Base-by-base conservation (phyloP, 2,329 filamentous ascomycete genomes). In the Penicillium brevicompactum region DNA sequence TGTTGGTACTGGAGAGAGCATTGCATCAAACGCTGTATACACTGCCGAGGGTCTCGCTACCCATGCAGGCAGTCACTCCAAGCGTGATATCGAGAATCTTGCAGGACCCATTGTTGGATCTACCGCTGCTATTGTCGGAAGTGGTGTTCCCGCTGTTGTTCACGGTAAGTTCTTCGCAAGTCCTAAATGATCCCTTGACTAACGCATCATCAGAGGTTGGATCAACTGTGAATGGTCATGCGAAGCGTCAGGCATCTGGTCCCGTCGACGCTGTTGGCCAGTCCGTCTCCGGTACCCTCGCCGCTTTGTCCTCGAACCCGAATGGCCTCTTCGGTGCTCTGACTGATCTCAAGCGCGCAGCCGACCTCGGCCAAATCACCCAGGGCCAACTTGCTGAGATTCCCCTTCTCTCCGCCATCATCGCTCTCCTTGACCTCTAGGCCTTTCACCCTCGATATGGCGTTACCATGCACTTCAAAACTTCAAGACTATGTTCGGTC, bases 1-100 rank as follows among this genome's bases (percentile, higher is more conserved):
- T 37, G 56, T 63, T 21, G 57, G 56, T 43, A 46, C 66, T 18
- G 60, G 57, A 8, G 46, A 61, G 32, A 57, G 47, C 30, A 50
- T 55, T 31, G 16, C 41, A 3, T 50, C 51, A 32, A 53, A 56
- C 21, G 55, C 50, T 9, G 53, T 53, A 47, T 51, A 55, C 7
- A 59, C 57, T 18, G 59, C 47, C 22, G 54, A 63, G 24, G 54
- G 47, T 13, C 21, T 30, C 10, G 46, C 60, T 40, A 27, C 56
- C 5, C 46, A 49, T 11, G 37, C 27, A 11, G 48, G 46, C 10
- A 37, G 46, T 41, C 41, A 43, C 41, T 43, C 56, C 55, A 59
- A 21, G 53, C 47, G 47, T 32, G 14, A 43, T 4, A 2, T 47
- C 31, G 46, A 55, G 32, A 16, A 49, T 10, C 31, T 55, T 22